Percentiles rank a stretch among this genome's conserved stretches.
These are phyloP conservation scores for Pythium aristosporum DNA, from an alignment of 352 stramenopile species.

Conservation along the genomic window DNA sequence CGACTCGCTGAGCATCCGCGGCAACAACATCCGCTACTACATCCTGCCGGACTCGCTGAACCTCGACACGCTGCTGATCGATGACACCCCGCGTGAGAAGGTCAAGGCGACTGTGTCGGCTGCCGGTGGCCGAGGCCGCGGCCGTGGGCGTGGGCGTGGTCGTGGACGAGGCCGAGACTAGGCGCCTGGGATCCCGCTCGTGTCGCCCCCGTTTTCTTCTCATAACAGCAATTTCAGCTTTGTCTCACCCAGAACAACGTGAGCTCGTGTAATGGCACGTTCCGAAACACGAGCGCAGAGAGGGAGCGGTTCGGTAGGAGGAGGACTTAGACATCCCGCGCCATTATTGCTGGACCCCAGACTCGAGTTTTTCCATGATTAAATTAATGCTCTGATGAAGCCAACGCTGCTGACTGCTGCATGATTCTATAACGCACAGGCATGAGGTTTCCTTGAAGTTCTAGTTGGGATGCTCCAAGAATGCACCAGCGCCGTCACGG, in stretches of 20 bases:
- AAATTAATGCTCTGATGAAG: slow-evolving; percentile 16
- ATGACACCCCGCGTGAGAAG: slow-evolving; percentile 97
- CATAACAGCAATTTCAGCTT: not conserved
- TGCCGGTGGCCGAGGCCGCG: slow-evolving; percentile 64
- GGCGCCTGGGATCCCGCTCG: slow-evolving; percentile 1
- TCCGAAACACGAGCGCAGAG: not conserved
- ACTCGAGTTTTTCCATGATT: slow-evolving; percentile 12
- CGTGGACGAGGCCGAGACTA: slow-evolving; percentile 50
- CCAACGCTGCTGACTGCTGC: slow-evolving; percentile 1
- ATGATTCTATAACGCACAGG: not conserved
- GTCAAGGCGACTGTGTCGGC: slow-evolving; percentile 71
- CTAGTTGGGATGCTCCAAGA: not conserved
- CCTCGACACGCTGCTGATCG: slow-evolving; percentile 98
- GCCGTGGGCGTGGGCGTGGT: slow-evolving; percentile 75
- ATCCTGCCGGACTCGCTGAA: slow-evolving; percentile 96
- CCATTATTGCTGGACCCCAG: not conserved
- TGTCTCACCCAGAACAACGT: not conserved
- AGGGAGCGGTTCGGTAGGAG: not conserved
- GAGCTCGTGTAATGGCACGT: not conserved
- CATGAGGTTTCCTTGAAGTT: not conserved
- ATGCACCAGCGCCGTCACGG: not conserved
- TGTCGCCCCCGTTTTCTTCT: not conserved
- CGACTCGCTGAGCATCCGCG: slow-evolving; percentile 97
- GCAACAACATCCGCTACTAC: slow-evolving; percentile 98
- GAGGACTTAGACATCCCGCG: no score